Evolutionary conservation across 257 asterid species (phyloP), one percentile per base, ranked within the genome.

Genomic region (Ocimum tenuiflorum): DNA sequence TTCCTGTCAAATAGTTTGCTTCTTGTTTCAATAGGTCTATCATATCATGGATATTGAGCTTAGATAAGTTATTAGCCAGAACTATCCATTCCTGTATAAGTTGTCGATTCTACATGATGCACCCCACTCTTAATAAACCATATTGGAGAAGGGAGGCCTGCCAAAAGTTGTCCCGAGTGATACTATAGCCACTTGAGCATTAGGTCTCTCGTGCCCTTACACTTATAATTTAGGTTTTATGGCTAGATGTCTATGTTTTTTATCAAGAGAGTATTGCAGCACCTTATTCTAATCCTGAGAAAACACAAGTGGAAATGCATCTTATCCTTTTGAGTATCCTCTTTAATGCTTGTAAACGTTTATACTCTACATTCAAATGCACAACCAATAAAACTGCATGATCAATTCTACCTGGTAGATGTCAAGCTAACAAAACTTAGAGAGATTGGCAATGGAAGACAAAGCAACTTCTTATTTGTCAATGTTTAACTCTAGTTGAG

Each of bases 31-130:
- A 23, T 59, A 51, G 42, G 47, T 59, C 31, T 60, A 39, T 61
- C 50, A 33, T 54, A 12, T 53, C 41, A 53, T 52, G 58, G n/a
- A 39, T 42, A 49, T 18, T 35, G 17, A 19, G 75, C 36, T 64
- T 56, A 23, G 56, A 20, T 38, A 15, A 51, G 41, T 60, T 72
- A n/a, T 35, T 65, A 51, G 48, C 60, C 24, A 8, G 42, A 59
- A 13, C 12, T 53, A 9, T 19, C 5, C 3, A 48, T 24, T 58
- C 35, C 29, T 23, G 18, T 33, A 1, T 33, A 8, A 19, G 33
- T 29, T 20, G 18, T 15, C 24, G 52, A 31, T 9, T 19, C 58
- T 59, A 11, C 38, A 29, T 50, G 2, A 17, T 58, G 46, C 35
- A 41, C 70, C 59, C 55, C 55, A 11, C 29, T 29, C 60, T 50